Percentiles rank a stretch among this genome's conserved stretches.
Conservation (phyloP, 257 asterid genomes). For the Solanum piurae region DNA sequence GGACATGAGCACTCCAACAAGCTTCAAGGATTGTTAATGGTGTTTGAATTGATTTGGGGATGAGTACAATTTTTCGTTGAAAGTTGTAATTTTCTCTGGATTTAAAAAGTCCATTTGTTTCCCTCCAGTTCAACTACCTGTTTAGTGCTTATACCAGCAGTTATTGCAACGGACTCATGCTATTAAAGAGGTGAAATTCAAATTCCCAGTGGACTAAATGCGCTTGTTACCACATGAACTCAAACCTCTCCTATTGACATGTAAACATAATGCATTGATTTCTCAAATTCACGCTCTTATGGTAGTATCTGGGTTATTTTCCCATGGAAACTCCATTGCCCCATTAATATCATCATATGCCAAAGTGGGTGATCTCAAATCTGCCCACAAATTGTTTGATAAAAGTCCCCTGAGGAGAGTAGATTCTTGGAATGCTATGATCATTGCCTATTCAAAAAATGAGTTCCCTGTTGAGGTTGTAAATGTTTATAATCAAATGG, state of each 20-base stretch:
- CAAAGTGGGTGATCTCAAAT: slow-evolving; percentile 20
- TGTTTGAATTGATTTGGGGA: too few species aligned
- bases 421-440: slow-evolving; percentile 64
- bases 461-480: slow-evolving; percentile 27
- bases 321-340: slow-evolving; percentile 16
- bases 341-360: slow-evolving; percentile 39
- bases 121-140: not conserved
- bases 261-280: slow-evolving; percentile 29
- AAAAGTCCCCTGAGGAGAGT: slow-evolving; percentile 34
- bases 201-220: slow-evolving; percentile 13
- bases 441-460: slow-evolving; percentile 36
- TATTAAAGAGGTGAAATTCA: not conserved
- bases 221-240: slow-evolving; percentile 28
- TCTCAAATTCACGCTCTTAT: slow-evolving; percentile 41
- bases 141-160: too few species aligned
- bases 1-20: too few species aligned
- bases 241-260: slow-evolving; percentile 21
- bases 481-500: slow-evolving; percentile 30
- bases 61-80: too few species aligned
- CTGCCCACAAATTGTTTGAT: slow-evolving; percentile 59
- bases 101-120: not conserved
- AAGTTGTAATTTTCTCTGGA: not conserved
- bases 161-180: not conserved
- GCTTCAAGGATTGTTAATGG: too few species aligned
- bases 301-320: slow-evolving; percentile 40